These are phyloP conservation scores for Globisporangium ultimum DNA, from an alignment of 352 stramenopile genomes.

Conservation along the genomic window DNA sequence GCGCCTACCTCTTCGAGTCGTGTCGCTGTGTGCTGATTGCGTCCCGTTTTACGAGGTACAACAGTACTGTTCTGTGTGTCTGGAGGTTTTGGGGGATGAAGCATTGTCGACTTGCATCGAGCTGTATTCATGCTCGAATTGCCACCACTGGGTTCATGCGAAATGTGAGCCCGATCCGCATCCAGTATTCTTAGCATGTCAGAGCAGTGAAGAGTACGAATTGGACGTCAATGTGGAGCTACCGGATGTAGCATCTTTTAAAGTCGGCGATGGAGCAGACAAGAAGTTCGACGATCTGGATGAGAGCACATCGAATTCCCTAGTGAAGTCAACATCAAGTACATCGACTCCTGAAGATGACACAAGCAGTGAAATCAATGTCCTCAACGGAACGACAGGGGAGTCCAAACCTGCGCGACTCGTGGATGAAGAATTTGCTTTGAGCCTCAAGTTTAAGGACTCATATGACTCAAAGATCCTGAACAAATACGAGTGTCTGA, in stretches of 20 bases:
- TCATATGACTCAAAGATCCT: conserved; percentile 65
- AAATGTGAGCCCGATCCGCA: conserved; percentile 76
- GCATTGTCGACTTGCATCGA: conserved; percentile 39
- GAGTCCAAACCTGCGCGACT: conserved; percentile 44
- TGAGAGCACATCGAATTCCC: neutral
- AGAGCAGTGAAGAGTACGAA: conserved; percentile 34
- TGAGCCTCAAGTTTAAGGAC: conserved; percentile 50
- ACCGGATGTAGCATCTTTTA: conserved; percentile 9
- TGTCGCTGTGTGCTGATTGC: conserved; percentile 62
- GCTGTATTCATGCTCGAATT: conserved; percentile 71
- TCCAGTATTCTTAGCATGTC: conserved; percentile 43
- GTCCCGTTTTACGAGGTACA: conserved; percentile 59
- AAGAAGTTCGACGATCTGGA: neutral
- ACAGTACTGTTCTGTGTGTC: conserved; percentile 75
- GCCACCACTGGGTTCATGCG: conserved; percentile 76
- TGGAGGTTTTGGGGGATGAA: conserved; percentile 41
- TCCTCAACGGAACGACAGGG: neutral
- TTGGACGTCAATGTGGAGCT: conserved; percentile 44
- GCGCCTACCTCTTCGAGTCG: conserved; percentile 57
- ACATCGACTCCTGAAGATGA: conserved; percentile 1
- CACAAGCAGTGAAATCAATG: neutral
- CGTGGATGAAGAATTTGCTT: conserved; percentile 64
- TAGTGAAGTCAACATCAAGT: neutral
- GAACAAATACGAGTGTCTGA: conserved; percentile 85
- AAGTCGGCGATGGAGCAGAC: neutral